Percentiles rank a stretch among this genome's conserved stretches.
phyloP scores from a whole-genome alignment of 805 yeast species.

The Nakazawaea holstii region DNA sequence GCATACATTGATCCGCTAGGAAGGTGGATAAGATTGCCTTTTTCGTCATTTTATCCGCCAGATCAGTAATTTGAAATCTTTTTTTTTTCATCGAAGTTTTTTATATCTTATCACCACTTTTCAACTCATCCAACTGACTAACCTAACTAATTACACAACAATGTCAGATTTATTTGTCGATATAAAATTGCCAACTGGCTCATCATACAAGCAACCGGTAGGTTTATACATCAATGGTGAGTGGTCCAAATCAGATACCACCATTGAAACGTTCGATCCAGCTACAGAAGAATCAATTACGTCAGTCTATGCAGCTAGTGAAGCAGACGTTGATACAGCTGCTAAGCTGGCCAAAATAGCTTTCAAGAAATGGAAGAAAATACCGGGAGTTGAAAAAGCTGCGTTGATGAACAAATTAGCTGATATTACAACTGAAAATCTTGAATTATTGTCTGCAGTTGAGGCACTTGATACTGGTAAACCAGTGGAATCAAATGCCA shows the following conservation, averaged over 20 bases:
- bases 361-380: constrained; percentile 42
- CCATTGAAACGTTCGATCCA: constrained; percentile 42
- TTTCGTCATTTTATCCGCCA: too few species aligned
- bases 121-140: too few species aligned
- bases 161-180: constrained; percentile 7
- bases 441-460: constrained; percentile 43
- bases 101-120: too few species aligned
- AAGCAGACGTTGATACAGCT: constrained; percentile 44
- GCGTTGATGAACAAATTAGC: constrained; percentile 41
- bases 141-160: too few species aligned
- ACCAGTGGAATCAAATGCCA: constrained; percentile 41
- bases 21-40: too few species aligned
- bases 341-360: constrained; percentile 44
- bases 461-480: constrained; percentile 57
- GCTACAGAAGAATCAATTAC: constrained; percentile 43
- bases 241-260: constrained; percentile 35
- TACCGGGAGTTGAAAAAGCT: constrained; percentile 36
- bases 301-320: constrained; percentile 40
- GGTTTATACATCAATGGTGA: constrained; percentile 60
- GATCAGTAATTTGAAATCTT: too few species aligned
- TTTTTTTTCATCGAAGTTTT: too few species aligned
- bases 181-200: constrained; percentile 37
- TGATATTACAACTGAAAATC: constrained; percentile 42
- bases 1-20: too few species aligned
- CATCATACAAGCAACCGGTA: constrained; percentile 47